Evolutionary conservation across 331 rosid species (phyloP), one percentile per base, ranked within the genome.

Genomic region (Rosa hybrid): DNA sequence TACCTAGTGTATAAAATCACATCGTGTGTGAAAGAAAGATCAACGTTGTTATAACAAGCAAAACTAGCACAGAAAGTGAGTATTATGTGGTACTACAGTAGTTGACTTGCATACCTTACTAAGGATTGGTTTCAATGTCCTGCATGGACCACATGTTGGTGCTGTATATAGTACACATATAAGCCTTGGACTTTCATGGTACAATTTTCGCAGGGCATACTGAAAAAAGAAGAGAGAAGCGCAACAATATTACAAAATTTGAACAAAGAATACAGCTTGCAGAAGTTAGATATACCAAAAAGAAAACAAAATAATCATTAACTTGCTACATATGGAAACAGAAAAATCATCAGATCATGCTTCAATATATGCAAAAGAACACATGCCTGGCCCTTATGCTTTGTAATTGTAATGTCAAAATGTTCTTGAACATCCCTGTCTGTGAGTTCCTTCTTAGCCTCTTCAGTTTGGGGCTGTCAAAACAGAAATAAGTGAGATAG

Each of bases 181-280:
- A 88, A 95, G 92, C 90, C 98, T 89, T 48, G 97, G 97, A 85
- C 98, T 92, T 81, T 91, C 98, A 77, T 95, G 97, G 88, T 92
- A 91, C 86, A 95, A 81, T 87, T 92, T 95, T 57, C 98, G 95
- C 65, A 94, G 90, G 71, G 98, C 96, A 85, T 92, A 94, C 98
- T 94, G 91, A 69, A 81, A 77, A 75, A 46, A 67, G 79, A 76
- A 63, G 30, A 20, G 27, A 62, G 63, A 75, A 77, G 46, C 16
- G 11, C 72, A 68, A 49, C 72, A 57, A n/a, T 51, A 9, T 72
- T 44, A 20, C 8, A 63, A 57, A 38, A 34, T n/a, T 60, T 44
- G 63, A 69, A 63, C 53, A 5, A 41, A 30, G 4, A 57, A 42
- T 0, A 41, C 20, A 74, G 62, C 34, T 59, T 71, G 46, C 13